Evolutionary conservation across 176 grass and related monocot species (phyloP).

Genomic region (Cenchrus purpureus): DNA sequence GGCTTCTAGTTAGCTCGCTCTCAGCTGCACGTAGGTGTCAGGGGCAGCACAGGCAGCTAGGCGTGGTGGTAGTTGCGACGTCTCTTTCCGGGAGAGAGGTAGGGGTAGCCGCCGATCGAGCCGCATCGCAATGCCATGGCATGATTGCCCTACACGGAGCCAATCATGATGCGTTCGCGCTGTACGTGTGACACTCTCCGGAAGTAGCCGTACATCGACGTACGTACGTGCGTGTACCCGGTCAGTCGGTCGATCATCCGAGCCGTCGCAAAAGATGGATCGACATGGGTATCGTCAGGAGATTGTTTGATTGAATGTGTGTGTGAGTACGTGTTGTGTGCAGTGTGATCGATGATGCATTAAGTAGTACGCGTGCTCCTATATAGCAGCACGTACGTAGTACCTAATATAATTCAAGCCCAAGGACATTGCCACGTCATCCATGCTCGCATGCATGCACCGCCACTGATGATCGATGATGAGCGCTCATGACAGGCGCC

Average conservation of each 20-base stretch:
- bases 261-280: background rate
- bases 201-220: constrained; percentile 22
- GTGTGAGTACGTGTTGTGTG: too few relatives aligned
- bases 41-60: background rate
- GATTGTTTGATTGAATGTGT: background rate
- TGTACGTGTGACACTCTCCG: background rate
- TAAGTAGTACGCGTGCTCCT: too few relatives aligned
- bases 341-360: too few relatives aligned
- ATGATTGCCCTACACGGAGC: constrained; percentile 24
- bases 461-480: too few relatives aligned
- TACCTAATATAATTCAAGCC: too few relatives aligned
- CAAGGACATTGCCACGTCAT: too few relatives aligned
- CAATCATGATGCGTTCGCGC: constrained; percentile 23
- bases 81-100: background rate
- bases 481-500: too few relatives aligned
- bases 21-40: constrained; percentile 6
- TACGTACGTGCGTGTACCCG: constrained; percentile 33
- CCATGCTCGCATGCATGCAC: too few relatives aligned
- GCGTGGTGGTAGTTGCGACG: constrained; percentile 15
- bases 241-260: background rate
- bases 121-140: background rate
- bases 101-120: background rate
- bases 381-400: too few relatives aligned
- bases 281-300: background rate
- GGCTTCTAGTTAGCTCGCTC: constrained; percentile 10